Conservation (phyloP, 176 grass and related monocot species). For the Cenchrus americanus region DNA sequence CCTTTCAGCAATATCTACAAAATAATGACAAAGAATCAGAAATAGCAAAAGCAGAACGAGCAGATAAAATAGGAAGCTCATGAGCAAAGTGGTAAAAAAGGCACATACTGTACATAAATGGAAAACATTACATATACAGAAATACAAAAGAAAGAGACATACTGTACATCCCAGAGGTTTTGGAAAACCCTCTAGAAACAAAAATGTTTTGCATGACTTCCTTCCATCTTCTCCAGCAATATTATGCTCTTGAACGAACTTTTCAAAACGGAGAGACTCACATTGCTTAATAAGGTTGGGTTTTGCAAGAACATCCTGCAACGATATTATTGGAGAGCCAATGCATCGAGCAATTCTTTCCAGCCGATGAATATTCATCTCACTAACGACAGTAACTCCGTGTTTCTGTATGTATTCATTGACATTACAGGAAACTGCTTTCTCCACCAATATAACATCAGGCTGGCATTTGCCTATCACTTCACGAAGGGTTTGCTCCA, state of each 20-base stretch:
- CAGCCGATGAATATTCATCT: slow-evolving; percentile 82
- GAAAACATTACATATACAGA: slow-evolving; percentile 11
- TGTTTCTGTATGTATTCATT: slow-evolving; percentile 75
- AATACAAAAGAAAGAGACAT: slow-evolving; percentile 32
- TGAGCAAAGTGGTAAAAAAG: not conserved
- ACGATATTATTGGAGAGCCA: slow-evolving; percentile 74
- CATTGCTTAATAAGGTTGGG: slow-evolving; percentile 72
- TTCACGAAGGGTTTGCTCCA: slow-evolving; percentile 67
- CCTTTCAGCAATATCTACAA: slow-evolving; percentile 97
- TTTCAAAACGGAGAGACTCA: slow-evolving; percentile 79
- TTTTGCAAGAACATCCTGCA: slow-evolving; percentile 64
- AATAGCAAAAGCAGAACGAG: not conserved
- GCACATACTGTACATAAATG: not conserved
- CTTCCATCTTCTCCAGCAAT: slow-evolving; percentile 54
- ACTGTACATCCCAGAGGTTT: slow-evolving; percentile 96
- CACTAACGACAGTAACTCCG: slow-evolving; percentile 74
- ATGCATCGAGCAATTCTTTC: slow-evolving; percentile 86
- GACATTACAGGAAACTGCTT: slow-evolving; percentile 75
- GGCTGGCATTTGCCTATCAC: slow-evolving; percentile 64
- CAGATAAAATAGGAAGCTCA: not conserved
- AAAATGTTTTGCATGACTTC: slow-evolving; percentile 77
- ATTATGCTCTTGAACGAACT: slow-evolving; percentile 76
- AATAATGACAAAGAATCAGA: slow-evolving; percentile 23
- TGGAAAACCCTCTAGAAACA: slow-evolving; percentile 89
- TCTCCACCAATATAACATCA: slow-evolving; percentile 92